These are phyloP conservation scores for Dendrobium catenatum DNA, from an alignment of 106 monocot species.

Conservation along the genomic window DNA sequence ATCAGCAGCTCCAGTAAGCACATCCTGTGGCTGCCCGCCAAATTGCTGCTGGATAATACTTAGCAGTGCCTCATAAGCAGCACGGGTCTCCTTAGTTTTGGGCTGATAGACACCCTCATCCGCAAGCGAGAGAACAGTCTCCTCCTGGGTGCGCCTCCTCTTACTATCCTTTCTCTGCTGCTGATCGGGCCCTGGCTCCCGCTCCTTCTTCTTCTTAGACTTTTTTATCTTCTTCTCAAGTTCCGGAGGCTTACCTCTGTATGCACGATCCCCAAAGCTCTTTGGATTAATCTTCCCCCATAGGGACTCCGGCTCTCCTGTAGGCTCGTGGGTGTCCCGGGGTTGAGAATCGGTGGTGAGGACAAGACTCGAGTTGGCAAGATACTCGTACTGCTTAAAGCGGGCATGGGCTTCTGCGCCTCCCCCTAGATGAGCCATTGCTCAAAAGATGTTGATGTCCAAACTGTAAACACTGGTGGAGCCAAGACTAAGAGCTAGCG, in stretches of 20 bases:
- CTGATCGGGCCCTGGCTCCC: slow-evolving; percentile 15
- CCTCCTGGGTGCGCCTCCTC: slow-evolving; percentile 52
- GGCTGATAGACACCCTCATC: slow-evolving; percentile 82
- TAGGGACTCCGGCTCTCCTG: slow-evolving; percentile 94
- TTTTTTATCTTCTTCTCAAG: slow-evolving; percentile 87
- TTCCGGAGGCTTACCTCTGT: slow-evolving; percentile 76
- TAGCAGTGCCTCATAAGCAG: slow-evolving; percentile 84
- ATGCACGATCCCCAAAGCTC: slow-evolving; percentile 77
- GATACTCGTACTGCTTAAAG: slow-evolving; percentile 97
- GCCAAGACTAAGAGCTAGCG: background rate
- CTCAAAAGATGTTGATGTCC: background rate
- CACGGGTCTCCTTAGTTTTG: slow-evolving; percentile 96
- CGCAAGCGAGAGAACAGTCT: slow-evolving; percentile 67
- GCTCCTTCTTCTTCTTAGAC: slow-evolving; percentile 74
- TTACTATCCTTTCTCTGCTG: slow-evolving; percentile 37
- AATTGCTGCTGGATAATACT: slow-evolving; percentile 86
- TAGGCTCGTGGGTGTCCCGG: slow-evolving; percentile 92
- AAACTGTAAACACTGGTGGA: background rate
- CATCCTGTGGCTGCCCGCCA: slow-evolving; percentile 89
- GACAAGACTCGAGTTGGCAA: slow-evolving; percentile 92
- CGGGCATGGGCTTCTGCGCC: slow-evolving; percentile 94
- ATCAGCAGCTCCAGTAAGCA: slow-evolving; percentile 84
- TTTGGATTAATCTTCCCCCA: slow-evolving; percentile 87
- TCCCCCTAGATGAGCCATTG: slow-evolving; percentile 78
- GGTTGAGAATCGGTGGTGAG: slow-evolving; percentile 94